Evolutionary conservation across 2,329 filamentous ascomycete species (phyloP).

Genomic region (Rutstroemia sydowiana): DNA sequence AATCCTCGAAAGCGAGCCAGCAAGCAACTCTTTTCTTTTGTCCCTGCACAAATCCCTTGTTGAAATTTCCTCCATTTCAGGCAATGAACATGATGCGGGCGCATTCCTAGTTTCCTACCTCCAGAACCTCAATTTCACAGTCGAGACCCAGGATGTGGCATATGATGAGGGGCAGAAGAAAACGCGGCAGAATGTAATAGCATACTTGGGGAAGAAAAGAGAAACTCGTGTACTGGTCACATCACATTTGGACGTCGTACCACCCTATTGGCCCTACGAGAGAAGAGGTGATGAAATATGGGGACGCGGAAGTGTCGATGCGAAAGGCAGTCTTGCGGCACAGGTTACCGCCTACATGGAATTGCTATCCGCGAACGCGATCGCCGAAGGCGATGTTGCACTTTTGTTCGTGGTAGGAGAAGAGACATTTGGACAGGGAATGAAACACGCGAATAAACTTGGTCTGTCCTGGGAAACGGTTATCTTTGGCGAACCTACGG

Average conservation of each 20-base stretch:
- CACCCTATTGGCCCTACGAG: constrained; percentile 40
- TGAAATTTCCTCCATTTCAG: constrained; percentile 53
- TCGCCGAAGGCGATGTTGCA: constrained; percentile 45
- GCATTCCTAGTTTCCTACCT: constrained; percentile 52
- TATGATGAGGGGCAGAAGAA: constrained; percentile 11
- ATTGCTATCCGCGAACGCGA: constrained; percentile 37
- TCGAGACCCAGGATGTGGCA: constrained; percentile 47
- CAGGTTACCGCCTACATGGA: constrained; percentile 62
- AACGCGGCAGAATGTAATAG: constrained; percentile 50
- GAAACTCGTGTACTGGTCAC: constrained; percentile 46
- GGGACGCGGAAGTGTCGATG: constrained; percentile 69
- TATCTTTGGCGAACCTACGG: constrained; percentile 91
- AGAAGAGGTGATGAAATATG: constrained; percentile 45
- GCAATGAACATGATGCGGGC: constrained; percentile 52
- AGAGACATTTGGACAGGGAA: constrained; percentile 73
- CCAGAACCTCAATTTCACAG: constrained; percentile 48
- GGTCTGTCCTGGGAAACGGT: constrained; percentile 54
- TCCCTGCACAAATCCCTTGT: constrained; percentile 57
- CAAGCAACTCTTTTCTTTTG: constrained; percentile 35
- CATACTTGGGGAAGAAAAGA: constrained; percentile 43
- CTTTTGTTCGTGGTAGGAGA: constrained; percentile 73
- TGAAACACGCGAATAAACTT: constrained; percentile 51
- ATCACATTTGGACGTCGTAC: constrained; percentile 59
- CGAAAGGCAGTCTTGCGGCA: constrained; percentile 62
- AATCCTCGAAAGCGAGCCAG: constrained; percentile 9